Percentiles rank a stretch among this genome's conserved stretches.
Conservation (phyloP, 352 stramenopile species). For the Globisporangium abappressorium region DNA sequence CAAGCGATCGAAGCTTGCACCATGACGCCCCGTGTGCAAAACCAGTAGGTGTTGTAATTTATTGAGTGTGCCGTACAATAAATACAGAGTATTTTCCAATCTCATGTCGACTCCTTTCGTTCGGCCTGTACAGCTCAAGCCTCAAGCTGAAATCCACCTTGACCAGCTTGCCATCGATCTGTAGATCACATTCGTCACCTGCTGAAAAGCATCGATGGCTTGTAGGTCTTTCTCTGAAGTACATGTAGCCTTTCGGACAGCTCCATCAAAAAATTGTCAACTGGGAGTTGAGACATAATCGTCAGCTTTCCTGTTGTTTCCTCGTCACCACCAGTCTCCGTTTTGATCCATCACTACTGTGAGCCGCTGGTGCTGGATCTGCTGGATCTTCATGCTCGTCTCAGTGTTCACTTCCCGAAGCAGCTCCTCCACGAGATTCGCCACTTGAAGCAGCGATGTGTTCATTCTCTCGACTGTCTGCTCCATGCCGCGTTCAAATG, state of each 20-base stretch:
- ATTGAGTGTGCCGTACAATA: constrained; percentile 10
- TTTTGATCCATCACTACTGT: not conserved
- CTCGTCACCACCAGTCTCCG: constrained; percentile 10
- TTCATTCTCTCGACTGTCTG: constrained; percentile 23
- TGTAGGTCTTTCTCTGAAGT: not conserved
- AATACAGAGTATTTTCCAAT: not conserved
- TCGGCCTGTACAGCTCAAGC: not conserved
- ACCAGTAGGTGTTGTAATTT: constrained; percentile 5
- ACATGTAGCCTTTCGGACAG: not conserved
- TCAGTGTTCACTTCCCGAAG: constrained; percentile 36
- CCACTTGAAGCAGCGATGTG: constrained; percentile 34
- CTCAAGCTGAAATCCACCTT: not conserved
- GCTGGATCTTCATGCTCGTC: constrained; percentile 38
- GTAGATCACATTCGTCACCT: not conserved
- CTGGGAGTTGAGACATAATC: not conserved
- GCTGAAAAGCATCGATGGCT: not conserved
- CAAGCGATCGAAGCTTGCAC: constrained; percentile 13
- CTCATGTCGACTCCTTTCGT: not conserved
- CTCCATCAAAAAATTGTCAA: not conserved
- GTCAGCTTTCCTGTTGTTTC: not conserved
- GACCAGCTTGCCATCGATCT: not conserved
- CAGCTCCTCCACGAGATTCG: constrained; percentile 33
- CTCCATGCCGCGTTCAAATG: constrained; percentile 32
- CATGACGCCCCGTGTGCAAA: not conserved
- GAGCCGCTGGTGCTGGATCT: constrained; percentile 33